A percentile compares a stretch with the other conserved stretches of the same genome.
These are phyloP conservation scores for Cucurbita argyrosperma DNA, from an alignment of 306 rosid genomes.

Conservation along the genomic window DNA sequence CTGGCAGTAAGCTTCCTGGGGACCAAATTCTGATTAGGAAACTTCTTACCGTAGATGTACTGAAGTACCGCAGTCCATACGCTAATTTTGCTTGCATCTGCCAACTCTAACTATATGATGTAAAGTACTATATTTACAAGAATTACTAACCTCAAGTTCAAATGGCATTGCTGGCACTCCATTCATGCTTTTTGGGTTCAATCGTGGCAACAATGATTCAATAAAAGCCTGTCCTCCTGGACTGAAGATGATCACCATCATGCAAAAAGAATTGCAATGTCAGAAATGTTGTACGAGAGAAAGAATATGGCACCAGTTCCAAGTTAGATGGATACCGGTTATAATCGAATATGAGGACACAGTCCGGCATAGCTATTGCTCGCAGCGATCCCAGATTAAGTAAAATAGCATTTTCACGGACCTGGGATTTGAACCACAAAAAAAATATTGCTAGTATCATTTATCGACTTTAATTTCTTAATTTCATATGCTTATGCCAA, in stretches of 20 bases:
- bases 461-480: not conserved
- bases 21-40: not conserved
- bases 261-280: slow-evolving; percentile 6
- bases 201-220: slow-evolving; percentile 67
- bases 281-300: not conserved
- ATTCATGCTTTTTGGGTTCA: slow-evolving; percentile 58
- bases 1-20: not conserved
- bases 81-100: not conserved
- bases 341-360: slow-evolving; percentile 71
- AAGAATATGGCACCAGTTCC: slow-evolving; percentile 4
- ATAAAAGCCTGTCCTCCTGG: slow-evolving; percentile 90
- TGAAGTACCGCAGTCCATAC: not conserved
- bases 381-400: slow-evolving; percentile 84
- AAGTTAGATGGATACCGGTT: slow-evolving; percentile 43
- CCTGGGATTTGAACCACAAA: slow-evolving; percentile 35
- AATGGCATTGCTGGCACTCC: slow-evolving; percentile 94
- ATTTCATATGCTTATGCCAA: not conserved
- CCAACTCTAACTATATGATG: not conserved
- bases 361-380: slow-evolving; percentile 90
- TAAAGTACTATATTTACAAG: not conserved
- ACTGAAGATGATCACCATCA: slow-evolving; percentile 28
- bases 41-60: not conserved
- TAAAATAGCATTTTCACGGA: slow-evolving; percentile 87
- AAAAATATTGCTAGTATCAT: not conserved
- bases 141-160: slow-evolving; percentile 67